Conservation (phyloP, 108 stramenopile genomes). For the Aurantiochytrium sp. region DNA sequence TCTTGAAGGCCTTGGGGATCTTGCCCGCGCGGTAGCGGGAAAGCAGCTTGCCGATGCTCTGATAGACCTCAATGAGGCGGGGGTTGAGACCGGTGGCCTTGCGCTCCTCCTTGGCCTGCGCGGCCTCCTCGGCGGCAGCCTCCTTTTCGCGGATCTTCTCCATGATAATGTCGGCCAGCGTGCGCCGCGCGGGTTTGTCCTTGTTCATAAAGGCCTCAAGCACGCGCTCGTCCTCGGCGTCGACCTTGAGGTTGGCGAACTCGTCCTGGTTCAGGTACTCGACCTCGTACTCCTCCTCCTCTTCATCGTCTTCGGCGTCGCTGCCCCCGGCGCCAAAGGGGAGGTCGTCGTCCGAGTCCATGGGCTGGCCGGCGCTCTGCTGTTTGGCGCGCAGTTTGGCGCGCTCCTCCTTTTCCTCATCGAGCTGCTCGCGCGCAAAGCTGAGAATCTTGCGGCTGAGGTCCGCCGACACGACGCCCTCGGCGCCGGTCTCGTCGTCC, state of each 20-base stretch:
- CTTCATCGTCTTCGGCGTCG: slow-evolving; percentile 47
- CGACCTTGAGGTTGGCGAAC: slow-evolving; percentile 54
- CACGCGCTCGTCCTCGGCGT: slow-evolving; percentile 66
- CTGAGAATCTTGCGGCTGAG: slow-evolving; percentile 3
- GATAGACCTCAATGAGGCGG: slow-evolving; percentile 90
- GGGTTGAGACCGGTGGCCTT: slow-evolving; percentile 58
- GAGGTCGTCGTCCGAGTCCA: not conserved
- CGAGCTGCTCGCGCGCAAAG: slow-evolving; percentile 29
- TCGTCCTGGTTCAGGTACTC: slow-evolving; percentile 50
- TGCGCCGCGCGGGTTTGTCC: slow-evolving; percentile 54
- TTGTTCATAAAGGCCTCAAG: slow-evolving; percentile 69
- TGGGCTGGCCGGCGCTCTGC: not conserved
- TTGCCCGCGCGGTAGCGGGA: slow-evolving; percentile 88
- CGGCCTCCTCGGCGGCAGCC: slow-evolving; percentile 50
- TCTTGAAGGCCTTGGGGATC: slow-evolving; percentile 99
- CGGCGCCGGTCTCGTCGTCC: not conserved
- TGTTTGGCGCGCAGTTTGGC: not conserved
- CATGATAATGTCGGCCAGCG: slow-evolving; percentile 94
- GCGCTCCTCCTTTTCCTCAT: not conserved
- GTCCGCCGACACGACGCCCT: not conserved
- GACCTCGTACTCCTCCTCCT: slow-evolving; percentile 50
- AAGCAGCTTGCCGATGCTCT: slow-evolving; percentile 88
- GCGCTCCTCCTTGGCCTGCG: slow-evolving; percentile 37
- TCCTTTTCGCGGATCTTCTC: slow-evolving; percentile 93
- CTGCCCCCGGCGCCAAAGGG: slow-evolving; percentile 9